A percentile compares a stretch with the other conserved stretches of the same genome.
phyloP scores from a whole-genome alignment of 192 early-diverging fungal genomes.

The Coemansia sp. region DNA sequence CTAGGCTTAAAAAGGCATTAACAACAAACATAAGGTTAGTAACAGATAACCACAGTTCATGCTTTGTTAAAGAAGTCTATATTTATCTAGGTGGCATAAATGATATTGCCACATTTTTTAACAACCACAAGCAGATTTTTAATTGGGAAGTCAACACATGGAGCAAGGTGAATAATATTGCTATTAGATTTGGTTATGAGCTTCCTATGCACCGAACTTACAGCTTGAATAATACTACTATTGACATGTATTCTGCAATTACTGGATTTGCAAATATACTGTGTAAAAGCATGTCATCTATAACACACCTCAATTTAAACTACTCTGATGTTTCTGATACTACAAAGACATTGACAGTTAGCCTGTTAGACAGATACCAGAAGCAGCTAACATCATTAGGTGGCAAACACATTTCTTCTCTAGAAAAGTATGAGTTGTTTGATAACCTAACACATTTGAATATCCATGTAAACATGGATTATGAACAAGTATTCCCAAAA shows the following conservation, averaged over 20 bases:
- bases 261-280: neutral
- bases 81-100: too few species aligned
- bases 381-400: neutral
- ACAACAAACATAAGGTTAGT: too few species aligned
- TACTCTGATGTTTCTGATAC: neutral
- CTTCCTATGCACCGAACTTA: neutral
- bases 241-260: neutral
- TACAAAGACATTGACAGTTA: neutral
- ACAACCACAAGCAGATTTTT: neutral
- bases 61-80: too few species aligned
- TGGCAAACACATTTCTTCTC: neutral
- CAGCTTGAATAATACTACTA: neutral
- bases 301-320: neutral
- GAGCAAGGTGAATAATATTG: neutral
- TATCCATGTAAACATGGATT: neutral
- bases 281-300: neutral
- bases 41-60: too few species aligned
- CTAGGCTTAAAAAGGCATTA: too few species aligned
- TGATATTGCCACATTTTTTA: neutral
- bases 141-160: too few species aligned
- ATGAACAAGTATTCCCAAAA: neutral
- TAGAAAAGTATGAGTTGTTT: neutral
- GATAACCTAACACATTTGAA: neutral
- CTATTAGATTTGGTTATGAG: neutral
- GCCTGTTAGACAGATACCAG: neutral